A percentile compares a stretch with the other conserved stretches of the same genome.
Evolutionary conservation across 495 filamentous ascomycete genomes (phyloP).

Genomic region (Penicillium alfredii): DNA sequence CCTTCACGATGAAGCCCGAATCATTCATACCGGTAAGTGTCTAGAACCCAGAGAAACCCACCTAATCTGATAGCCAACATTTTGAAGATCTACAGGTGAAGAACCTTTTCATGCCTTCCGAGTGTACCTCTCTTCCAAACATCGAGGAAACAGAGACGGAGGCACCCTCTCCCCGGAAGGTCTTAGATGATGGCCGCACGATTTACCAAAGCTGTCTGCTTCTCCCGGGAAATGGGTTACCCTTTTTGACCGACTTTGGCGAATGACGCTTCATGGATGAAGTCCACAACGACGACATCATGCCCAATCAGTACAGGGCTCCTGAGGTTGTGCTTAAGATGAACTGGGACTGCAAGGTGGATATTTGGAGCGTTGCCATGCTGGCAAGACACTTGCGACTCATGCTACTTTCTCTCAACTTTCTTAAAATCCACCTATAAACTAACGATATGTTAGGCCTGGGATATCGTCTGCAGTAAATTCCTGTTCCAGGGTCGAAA

Average conservation of each 20-base stretch:
- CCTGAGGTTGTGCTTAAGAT: constrained; percentile 37
- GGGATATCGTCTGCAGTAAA: background rate
- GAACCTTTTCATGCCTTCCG: constrained; percentile 24
- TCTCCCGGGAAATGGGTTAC: constrained; percentile 15
- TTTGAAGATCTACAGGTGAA: constrained; percentile 21
- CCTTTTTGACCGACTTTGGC: constrained; percentile 27
- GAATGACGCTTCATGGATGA: constrained; percentile 22
- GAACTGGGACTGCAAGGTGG: constrained; percentile 34
- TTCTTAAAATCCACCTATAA: too few relatives aligned
- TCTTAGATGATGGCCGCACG: constrained; percentile 11
- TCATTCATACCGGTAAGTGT: constrained; percentile 42
- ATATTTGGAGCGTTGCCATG: constrained; percentile 40
- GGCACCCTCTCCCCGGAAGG: constrained; percentile 22
- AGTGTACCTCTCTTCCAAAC: too few relatives aligned
- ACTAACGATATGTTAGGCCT: too few relatives aligned
- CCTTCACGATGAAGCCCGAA: constrained; percentile 33
- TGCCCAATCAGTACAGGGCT: constrained; percentile 33
- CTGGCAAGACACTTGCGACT: too few relatives aligned
- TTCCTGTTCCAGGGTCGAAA: constrained; percentile 1
- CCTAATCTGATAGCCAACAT: constrained; percentile 4
- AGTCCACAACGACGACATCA: constrained; percentile 23
- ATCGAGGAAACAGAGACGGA: constrained; percentile 22
- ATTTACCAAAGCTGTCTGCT: constrained; percentile 21
- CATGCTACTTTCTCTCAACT: too few relatives aligned
- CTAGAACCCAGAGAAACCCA: constrained; percentile 1